phyloP scores from a whole-genome alignment of 257 asterid species.

The Eustoma russellianum region DNA sequence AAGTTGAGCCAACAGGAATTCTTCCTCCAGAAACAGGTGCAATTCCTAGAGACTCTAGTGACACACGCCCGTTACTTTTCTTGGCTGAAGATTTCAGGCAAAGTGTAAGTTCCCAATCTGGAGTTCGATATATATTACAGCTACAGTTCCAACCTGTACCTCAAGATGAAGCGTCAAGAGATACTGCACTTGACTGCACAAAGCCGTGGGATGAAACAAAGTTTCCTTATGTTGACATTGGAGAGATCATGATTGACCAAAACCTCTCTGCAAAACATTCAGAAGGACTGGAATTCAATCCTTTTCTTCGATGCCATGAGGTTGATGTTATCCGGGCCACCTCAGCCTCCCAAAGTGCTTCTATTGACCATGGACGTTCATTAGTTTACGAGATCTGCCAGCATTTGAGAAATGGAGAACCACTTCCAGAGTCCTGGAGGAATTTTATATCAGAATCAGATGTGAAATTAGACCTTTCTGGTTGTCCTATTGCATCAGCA shows the following conservation, averaged over 20 bases:
- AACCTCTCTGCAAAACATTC: slow-evolving; percentile 45
- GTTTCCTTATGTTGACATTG: slow-evolving; percentile 48
- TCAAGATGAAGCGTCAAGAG: slow-evolving; percentile 33
- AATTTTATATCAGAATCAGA: slow-evolving; percentile 64
- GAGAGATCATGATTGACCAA: slow-evolving; percentile 43
- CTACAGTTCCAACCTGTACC: slow-evolving; percentile 48
- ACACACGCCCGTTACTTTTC: slow-evolving; percentile 57
- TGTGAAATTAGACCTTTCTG: slow-evolving; percentile 68
- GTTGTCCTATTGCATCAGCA: slow-evolving; percentile 51
- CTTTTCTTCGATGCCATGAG: slow-evolving; percentile 50
- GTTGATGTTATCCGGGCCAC: slow-evolving; percentile 61
- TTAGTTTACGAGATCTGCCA: too few species aligned
- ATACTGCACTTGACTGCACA: slow-evolving; percentile 63
- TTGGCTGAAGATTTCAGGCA: slow-evolving; percentile 58
- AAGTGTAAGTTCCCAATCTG: slow-evolving; percentile 47
- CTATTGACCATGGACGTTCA: too few species aligned
- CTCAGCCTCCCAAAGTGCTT: too few species aligned
- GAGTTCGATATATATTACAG: slow-evolving; percentile 54
- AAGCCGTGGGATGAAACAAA: slow-evolving; percentile 62
- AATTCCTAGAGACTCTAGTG: slow-evolving; percentile 49
- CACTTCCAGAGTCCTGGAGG: too few species aligned
- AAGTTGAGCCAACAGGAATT: slow-evolving; percentile 60
- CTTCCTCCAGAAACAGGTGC: slow-evolving; percentile 92
- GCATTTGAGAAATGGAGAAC: too few species aligned
- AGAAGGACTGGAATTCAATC: slow-evolving; percentile 67